Evolutionary conservation across 805 yeast genomes (phyloP), one percentile per base, ranked within the genome.

Genomic region (Wickerhamomyces kurtzmanii): DNA sequence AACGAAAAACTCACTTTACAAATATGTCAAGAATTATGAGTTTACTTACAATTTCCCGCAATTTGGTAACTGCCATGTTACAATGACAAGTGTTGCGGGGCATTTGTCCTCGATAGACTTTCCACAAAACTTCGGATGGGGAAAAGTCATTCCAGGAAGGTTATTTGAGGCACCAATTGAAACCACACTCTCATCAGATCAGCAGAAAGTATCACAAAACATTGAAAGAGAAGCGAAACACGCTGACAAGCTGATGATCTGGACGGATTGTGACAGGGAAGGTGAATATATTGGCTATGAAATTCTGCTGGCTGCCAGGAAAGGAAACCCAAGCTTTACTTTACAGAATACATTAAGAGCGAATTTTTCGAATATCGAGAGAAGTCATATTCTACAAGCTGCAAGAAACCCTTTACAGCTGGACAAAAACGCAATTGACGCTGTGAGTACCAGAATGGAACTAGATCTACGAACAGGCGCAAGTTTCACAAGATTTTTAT

Each of bases 181-280:
- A 24, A 41, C 37, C 9, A 46, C 51, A 3, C 47, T 60, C 18
- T 59, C 62, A 9, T 51, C 57, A 23, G 65, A 62, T 26, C 64
- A 63, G 32, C 41, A 40, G 32, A 58, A 56, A 18, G 65, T 85
- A 14, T 77, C 77, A 3, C 53, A 59, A 8, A 91, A 89, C 46
- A 84, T 91, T 27, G 51, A 66, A 17, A 51, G 51, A 4, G 85
- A 85, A 45, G 81, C 86, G 5, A 50, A 75, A 22, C 45, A 44
- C 12, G 70, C 83, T 5, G 69, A 73, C 29, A 57, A 58, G 22
- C 55, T 91, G 30, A 83, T 85, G 82, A 84, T 91, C 6, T 91
- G 98, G 97, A 91, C 98, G 1, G 99, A 91, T 65, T 91, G 98
- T 55, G 97, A 87, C 63, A 62, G 96, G 20, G 97, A 87, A 49